Conservation (phyloP, 2,329 filamentous ascomycete genomes). For the Monosporascus sp. region DNA sequence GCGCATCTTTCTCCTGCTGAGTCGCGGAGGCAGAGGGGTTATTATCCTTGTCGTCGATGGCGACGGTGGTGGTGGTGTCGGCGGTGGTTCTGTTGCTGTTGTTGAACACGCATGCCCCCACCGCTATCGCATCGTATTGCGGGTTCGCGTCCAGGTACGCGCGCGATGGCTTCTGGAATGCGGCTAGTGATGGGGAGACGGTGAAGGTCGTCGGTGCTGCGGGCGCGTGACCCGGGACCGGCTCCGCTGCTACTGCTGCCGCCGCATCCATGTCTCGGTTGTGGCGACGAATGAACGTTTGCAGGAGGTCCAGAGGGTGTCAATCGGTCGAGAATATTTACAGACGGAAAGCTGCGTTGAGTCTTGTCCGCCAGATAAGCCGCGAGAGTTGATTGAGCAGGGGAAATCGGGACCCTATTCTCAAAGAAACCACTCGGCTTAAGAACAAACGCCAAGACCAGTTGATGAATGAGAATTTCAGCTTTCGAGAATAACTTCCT, state of each 20-base stretch:
- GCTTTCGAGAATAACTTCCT: no score
- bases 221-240: constrained; percentile 2
- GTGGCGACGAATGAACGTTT: background rate
- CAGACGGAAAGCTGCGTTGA: background rate
- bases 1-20: background rate
- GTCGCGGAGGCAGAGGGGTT: background rate
- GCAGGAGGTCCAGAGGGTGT: no score
- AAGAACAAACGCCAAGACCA: no score
- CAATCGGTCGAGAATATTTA: background rate
- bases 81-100: background rate
- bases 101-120: constrained; percentile 25
- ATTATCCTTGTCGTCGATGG: background rate
- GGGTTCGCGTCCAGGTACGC: constrained; percentile 16
- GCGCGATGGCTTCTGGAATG: constrained; percentile 15
- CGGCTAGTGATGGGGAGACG: constrained; percentile 11
- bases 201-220: constrained; percentile 13
- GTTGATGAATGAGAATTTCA: no score
- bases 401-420: no score
- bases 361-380: no score
- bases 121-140: constrained; percentile 16
- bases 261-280: background rate
- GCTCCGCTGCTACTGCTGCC: background rate
- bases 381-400: no score
- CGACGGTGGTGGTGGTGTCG: background rate
- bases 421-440: no score